Base-by-base conservation (phyloP, 805 yeast species). In the Nakazawaea populi region DNA sequence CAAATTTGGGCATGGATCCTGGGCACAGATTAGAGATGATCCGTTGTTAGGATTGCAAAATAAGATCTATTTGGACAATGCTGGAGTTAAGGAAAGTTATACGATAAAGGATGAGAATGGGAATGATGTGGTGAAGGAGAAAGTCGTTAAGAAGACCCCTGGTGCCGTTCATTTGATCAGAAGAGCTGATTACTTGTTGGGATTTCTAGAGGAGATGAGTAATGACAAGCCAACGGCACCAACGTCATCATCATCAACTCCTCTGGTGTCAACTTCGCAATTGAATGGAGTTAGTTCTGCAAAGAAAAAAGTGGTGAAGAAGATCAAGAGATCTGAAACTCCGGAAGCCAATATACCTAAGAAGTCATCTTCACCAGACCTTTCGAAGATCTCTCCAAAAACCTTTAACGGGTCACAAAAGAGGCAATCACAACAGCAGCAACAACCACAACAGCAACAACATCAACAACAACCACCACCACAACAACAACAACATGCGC, bases 1-100 rank as follows among this genome's bases (percentile, higher is more conserved):
- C 61, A 90, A 89, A 68, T 91, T 91, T 67, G 99, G 99, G 0
- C 91, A 89, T 66, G 98, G 98, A 14, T 84, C 96, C 1, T 94
- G 99, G 99, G 65, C 77, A 3, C 91, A 87, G 61, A 91, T 94
- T 44, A 76, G 99, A 62, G 99, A 94, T 69, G 99, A 94, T 68
- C 98, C 99, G 1, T 77, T 89, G 48, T 74, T 94, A 52, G 91
- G 90, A 9, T 73, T 94, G 54, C 87, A 89, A 54, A 89, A 89
- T 58, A 94, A 89, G 71, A 70, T 94, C 57, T 94, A 82, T 60
- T 73, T 94, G 58, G 85, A 79, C 49, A 55, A 57, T 37, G 60
- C 54, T 38, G 59, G 55, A 27, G 58, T 53, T 28, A 56, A 59
- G 37, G 58, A 56, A 40, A 64, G 63, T 27, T 67, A 69, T 2